Evolutionary conservation across 345 rosid species (phyloP), one percentile per base, ranked within the genome.

Genomic region (Camelina hispida): DNA sequence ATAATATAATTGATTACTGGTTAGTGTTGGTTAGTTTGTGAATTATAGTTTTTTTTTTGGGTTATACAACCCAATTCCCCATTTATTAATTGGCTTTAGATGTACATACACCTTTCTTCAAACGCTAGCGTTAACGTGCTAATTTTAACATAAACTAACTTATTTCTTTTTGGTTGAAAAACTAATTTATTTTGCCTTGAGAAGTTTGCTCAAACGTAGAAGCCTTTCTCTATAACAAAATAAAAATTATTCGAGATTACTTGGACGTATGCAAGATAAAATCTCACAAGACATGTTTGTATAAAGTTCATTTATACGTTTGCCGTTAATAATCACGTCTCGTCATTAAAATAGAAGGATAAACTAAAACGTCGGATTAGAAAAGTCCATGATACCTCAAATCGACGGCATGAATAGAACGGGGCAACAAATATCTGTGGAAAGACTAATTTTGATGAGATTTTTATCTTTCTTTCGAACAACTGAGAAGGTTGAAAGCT

Each of bases 401-500:
- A 44, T 6, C 22, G 3, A 17, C 53, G 53, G 53, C 53, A 48
- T 48, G 11, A 48, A 50, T 13, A 18, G 13, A 54, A 54, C 35
- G 35, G 1, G 25, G 5, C 34, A 25, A 56, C 38, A 56, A 56
- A 66, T 35, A 53, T 68, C 51, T 43, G 54, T 22, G 13, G 43
- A 47, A 55, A 34, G 22, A 9, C 7, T 1, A 69, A 13, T 14
- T 32, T 44, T 17, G 18, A 69, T 34, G n/a, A 34, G 66, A 47
- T 6, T 47, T 59, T 70, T 59, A 28, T 20, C 4, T 32, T 18
- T 70, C 0, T 44, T 13, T 15, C 11, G 59, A 59, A 71, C 67
- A 48, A 47, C 60, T 13, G 47, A 70, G 57, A 58, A 69, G 66
- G 47, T 9, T 58, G 23, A 12, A 46, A 40, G 51, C 46, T 58